Base-by-base conservation (phyloP, 306 rosid species). In the Betula pendula region DNA sequence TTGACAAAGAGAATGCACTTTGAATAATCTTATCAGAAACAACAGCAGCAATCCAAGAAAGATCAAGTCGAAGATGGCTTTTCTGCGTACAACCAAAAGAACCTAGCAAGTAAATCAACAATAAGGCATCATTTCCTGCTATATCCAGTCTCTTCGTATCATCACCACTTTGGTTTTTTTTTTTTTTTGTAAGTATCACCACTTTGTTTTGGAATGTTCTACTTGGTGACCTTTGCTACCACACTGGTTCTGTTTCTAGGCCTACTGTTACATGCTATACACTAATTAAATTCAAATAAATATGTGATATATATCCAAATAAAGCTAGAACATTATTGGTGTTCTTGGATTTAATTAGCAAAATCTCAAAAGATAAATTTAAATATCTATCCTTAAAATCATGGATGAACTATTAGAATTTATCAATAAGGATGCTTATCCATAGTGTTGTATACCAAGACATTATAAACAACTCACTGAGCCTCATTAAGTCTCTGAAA, bases 1-100 rank as follows among this genome's bases (percentile, higher is more conserved):
- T 58, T 70, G 9, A 44, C 68, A 76, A 58, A 53, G 44, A 81
- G 11, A 62, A 51, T 33, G 73, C 81, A 85, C 71, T 69, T 69
- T 52, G 83, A 79, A 76, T 73, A 80, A 68, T 81, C 51, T 77
- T 73, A 80, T 31, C 42, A 77, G 75, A 66, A 67, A 72, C 35
- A 79, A 22, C 53, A 80, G 82, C 68, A 47, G 76, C 75, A 63
- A 73, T 70, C 70, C 67, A 50, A 52, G 31, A 63, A 16, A 27
- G 77, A 70, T 33, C 78, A 80, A 67, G 75, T 43, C 27, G 31
- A 75, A 72, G 42, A 68, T 62, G 70, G 72, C 48, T 81, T 75
- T 75, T 20, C 19, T 20, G 72, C 60, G 43, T 56, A 68, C 58
- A 7, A 79, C 55, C 72, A 78, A 72, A 48, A 65, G 77, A 20